Conservation (phyloP, 805 yeast species). For the Ogataea paraovalis region DNA sequence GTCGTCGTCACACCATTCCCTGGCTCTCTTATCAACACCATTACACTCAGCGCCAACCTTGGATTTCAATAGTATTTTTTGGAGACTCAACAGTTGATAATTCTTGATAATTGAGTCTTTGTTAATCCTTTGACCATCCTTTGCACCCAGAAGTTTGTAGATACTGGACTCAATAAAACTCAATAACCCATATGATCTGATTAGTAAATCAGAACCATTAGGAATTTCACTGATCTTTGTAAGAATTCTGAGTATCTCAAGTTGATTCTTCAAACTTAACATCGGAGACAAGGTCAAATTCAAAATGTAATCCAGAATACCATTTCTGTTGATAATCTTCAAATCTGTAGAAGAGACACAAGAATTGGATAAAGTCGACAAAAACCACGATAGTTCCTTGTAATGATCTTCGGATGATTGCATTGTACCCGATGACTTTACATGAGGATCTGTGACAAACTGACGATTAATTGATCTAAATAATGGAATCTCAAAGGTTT, state of each 20-base stretch:
- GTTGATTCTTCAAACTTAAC: conserved; percentile 36
- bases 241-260: conserved; percentile 39
- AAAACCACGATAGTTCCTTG: conserved; percentile 63
- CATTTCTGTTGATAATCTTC: conserved; percentile 44
- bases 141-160: background rate
- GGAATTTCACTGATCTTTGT: conserved; percentile 48
- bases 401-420: conserved; percentile 47
- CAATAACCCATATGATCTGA: conserved; percentile 53
- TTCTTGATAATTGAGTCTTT: conserved; percentile 17
- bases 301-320: conserved; percentile 65
- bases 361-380: conserved; percentile 47
- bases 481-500: conserved; percentile 42
- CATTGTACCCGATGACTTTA: conserved; percentile 9
- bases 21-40: conserved; percentile 47
- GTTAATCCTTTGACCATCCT: conserved; percentile 9
- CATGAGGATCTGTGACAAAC: conserved; percentile 24
- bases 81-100: conserved; percentile 38
- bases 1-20: conserved; percentile 60
- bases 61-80: conserved; percentile 44
- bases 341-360: conserved; percentile 49
- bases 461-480: conserved; percentile 35
- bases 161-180: conserved; percentile 34
- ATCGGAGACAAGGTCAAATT: conserved; percentile 53
- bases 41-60: conserved; percentile 35
- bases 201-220: conserved; percentile 53